phyloP scores from a whole-genome alignment of 2,329 filamentous ascomycete species.

The Aureobasidium sp. region DNA sequence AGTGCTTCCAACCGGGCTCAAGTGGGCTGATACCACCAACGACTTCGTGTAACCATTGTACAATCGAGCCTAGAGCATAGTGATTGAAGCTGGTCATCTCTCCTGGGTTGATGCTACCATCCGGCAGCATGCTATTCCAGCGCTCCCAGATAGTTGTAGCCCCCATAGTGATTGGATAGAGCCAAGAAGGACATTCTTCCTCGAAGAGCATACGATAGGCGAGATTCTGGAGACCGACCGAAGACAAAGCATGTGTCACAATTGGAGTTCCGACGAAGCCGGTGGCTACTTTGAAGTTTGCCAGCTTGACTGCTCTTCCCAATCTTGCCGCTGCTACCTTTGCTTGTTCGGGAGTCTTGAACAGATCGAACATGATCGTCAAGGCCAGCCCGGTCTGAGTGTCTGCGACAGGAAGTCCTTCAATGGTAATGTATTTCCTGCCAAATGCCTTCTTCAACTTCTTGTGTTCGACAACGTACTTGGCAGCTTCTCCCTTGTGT shows the following conservation, averaged over 20 bases:
- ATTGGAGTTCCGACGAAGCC: slow-evolving; percentile 53
- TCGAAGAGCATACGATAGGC: slow-evolving; percentile 43
- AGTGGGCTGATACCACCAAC: slow-evolving; percentile 34
- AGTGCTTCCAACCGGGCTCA: slow-evolving; percentile 33
- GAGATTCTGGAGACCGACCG: slow-evolving; percentile 13
- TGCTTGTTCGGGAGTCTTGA: slow-evolving; percentile 13
- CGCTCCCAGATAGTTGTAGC: slow-evolving; percentile 45
- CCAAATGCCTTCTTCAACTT: slow-evolving; percentile 23
- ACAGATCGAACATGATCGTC: slow-evolving; percentile 22
- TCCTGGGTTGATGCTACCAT: slow-evolving; percentile 38
- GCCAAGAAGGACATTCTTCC: slow-evolving; percentile 37
- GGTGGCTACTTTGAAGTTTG: slow-evolving; percentile 25
- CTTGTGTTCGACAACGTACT: slow-evolving; percentile 17
- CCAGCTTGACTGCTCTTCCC: slow-evolving; percentile 16
- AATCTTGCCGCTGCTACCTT: slow-evolving; percentile 18
- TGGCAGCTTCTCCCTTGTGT: slow-evolving; percentile 16
- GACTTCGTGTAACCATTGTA: slow-evolving; percentile 38
- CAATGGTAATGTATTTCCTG: slow-evolving; percentile 20
- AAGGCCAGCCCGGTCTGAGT: slow-evolving; percentile 26
- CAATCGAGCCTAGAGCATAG: slow-evolving; percentile 41
- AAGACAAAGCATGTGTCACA: slow-evolving; percentile 13
- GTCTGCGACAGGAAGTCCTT: slow-evolving; percentile 23
- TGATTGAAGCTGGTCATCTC: slow-evolving; percentile 45
- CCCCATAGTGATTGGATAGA: slow-evolving; percentile 39
- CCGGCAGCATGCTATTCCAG: slow-evolving; percentile 39